phyloP scores from a whole-genome alignment of 176 grass and related monocot genomes.

The Zoysia pacifica region DNA sequence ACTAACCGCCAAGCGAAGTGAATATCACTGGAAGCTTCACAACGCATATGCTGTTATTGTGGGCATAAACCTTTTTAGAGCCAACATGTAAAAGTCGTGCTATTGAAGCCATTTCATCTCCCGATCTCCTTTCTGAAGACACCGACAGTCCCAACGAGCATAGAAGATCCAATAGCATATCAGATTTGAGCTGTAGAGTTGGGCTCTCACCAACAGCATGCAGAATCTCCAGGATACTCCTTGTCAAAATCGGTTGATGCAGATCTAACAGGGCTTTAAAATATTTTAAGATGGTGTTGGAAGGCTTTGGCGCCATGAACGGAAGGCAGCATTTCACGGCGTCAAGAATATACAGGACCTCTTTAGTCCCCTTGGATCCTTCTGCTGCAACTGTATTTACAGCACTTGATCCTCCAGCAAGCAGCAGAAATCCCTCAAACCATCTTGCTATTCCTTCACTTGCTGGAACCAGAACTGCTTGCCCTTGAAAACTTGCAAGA shows the following conservation, averaged over 20 bases:
- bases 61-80: conserved; percentile 64
- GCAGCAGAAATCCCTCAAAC: conserved; percentile 83
- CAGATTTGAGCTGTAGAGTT: conserved; percentile 60
- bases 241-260: conserved; percentile 65
- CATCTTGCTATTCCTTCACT: conserved; percentile 60
- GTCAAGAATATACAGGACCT: conserved; percentile 70
- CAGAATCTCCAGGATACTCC: conserved; percentile 77
- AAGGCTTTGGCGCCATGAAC: conserved; percentile 73
- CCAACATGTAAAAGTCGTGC: conserved; percentile 72
- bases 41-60: conserved; percentile 66
- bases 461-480: conserved; percentile 60
- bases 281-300: conserved; percentile 75
- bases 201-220: conserved; percentile 59
- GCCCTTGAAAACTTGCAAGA: conserved; percentile 68
- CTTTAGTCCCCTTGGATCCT: conserved; percentile 70
- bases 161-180: conserved; percentile 67
- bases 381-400: conserved; percentile 46
- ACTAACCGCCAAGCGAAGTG: conserved; percentile 81
- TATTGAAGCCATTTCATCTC: conserved; percentile 75
- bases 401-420: conserved; percentile 79
- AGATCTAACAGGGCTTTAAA: conserved; percentile 69
- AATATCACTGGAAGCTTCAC: conserved; percentile 78
- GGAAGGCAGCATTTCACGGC: conserved; percentile 76
- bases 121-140: conserved; percentile 70
- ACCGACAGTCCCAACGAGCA: conserved; percentile 64